Evolutionary conservation across 2,329 filamentous ascomycete species (phyloP).

Genomic region (Basipetospora chlamydospora): DNA sequence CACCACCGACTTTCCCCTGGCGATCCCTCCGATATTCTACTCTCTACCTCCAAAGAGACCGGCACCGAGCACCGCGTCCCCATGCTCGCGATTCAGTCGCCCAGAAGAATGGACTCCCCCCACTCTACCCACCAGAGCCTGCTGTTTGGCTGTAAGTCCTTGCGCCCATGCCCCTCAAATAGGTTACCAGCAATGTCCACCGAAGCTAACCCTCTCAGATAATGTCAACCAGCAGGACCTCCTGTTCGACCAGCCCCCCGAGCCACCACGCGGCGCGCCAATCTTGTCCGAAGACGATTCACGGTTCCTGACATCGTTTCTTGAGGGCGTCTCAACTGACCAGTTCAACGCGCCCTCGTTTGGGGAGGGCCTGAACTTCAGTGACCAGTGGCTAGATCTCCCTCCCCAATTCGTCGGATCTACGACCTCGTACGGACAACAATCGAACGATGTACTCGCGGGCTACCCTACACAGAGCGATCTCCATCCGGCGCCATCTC

Average conservation of each 20-base stretch:
- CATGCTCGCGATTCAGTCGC: constrained; percentile 44
- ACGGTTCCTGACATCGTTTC: constrained; percentile 42
- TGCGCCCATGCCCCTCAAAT: too few relatives aligned
- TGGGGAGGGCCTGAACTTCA: constrained; percentile 35
- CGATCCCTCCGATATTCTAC: too few relatives aligned
- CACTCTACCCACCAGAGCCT: constrained; percentile 30
- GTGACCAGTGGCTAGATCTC: constrained; percentile 39
- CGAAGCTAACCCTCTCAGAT: too few relatives aligned
- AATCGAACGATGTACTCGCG: too few relatives aligned
- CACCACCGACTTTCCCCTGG: too few relatives aligned
- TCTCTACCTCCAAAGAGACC: neutral
- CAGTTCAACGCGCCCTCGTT: constrained; percentile 34
- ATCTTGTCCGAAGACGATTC: constrained; percentile 49
- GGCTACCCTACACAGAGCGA: constrained; percentile 14
- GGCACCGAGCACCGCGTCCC: constrained; percentile 19
- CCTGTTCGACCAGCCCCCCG: constrained; percentile 32
- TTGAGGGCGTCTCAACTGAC: constrained; percentile 37
- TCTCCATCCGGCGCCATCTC: too few relatives aligned
- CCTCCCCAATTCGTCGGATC: constrained; percentile 53
- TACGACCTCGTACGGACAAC: constrained; percentile 46
- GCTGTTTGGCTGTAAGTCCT: constrained; percentile 54
- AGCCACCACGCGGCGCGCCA: constrained; percentile 48
- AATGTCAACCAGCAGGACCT: neutral
- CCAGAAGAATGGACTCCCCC: constrained; percentile 45
- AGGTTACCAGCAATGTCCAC: too few relatives aligned